A percentile compares a stretch with the other conserved stretches of the same genome.
These are phyloP conservation scores for Scheffersomyces insectosa DNA, from an alignment of 1,139 yeast species.

Conservation along the genomic window DNA sequence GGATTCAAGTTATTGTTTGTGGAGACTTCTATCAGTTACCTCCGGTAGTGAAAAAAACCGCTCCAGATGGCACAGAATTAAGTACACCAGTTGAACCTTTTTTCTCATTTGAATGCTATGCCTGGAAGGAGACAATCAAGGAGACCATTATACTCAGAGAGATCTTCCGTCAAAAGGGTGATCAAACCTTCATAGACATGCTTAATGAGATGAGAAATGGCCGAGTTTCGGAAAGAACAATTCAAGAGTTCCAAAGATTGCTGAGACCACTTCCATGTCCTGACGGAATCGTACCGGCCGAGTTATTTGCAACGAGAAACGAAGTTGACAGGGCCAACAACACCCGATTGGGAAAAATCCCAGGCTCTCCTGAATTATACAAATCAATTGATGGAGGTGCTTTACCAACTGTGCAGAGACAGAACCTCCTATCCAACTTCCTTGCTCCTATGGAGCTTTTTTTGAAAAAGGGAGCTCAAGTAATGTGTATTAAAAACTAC, in stretches of 20 bases:
- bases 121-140: conserved; percentile 70
- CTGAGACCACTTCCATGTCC: conserved; percentile 56
- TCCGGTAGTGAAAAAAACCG: conserved; percentile 54
- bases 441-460: conserved; percentile 66
- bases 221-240: conserved; percentile 54
- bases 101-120: conserved; percentile 76
- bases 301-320: conserved; percentile 74
- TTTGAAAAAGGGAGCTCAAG: conserved; percentile 85
- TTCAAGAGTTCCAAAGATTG: conserved; percentile 54
- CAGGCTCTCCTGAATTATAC: conserved; percentile 49
- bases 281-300: conserved; percentile 83
- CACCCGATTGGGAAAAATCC: conserved; percentile 50
- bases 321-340: conserved; percentile 85
- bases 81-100: conserved; percentile 11
- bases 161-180: conserved; percentile 92
- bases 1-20: conserved; percentile 78
- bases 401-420: conserved; percentile 43
- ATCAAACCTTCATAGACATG: conserved; percentile 75
- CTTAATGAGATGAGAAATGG: conserved; percentile 87
- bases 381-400: conserved; percentile 66
- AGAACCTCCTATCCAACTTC: conserved; percentile 57
- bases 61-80: conserved; percentile 24
- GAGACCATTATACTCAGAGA: conserved; percentile 69
- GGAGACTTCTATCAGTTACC: conserved; percentile 94
- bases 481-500: conserved; percentile 90